These are phyloP conservation scores for Fulvia fulva DNA, from an alignment of 2,329 filamentous ascomycete genomes.

Conservation along the genomic window DNA sequence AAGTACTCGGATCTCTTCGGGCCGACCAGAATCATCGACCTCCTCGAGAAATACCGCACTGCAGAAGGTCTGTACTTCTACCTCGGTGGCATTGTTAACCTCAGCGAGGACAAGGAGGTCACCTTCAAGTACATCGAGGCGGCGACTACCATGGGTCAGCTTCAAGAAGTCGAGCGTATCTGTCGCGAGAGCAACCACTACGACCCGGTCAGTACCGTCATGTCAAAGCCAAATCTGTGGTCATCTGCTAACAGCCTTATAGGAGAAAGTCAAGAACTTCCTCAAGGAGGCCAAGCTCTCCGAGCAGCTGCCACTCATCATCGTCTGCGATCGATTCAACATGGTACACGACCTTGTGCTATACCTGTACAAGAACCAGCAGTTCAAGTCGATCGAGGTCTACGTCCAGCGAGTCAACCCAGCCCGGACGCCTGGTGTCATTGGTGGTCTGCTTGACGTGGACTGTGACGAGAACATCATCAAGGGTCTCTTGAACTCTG, in stretches of 20 bases:
- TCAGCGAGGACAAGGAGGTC: slow-evolving; percentile 91
- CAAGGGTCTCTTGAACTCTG: slow-evolving; percentile 81
- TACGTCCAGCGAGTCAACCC: slow-evolving; percentile 98
- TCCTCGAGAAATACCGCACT: slow-evolving; percentile 97
- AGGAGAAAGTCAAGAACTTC: slow-evolving; percentile 99
- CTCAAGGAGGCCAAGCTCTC: slow-evolving; percentile 89
- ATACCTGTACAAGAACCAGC: slow-evolving; percentile 97
- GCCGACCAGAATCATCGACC: slow-evolving; percentile 78
- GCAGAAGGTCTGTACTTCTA: slow-evolving; percentile 97
- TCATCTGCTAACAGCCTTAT: slow-evolving; percentile 57
- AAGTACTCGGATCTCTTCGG: slow-evolving; percentile 97
- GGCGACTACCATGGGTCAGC: slow-evolving; percentile 86
- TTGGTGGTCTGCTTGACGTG: slow-evolving; percentile 90
- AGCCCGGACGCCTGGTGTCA: slow-evolving; percentile 80
- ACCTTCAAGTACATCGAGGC: slow-evolving; percentile 99
- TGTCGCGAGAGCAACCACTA: slow-evolving; percentile 74
- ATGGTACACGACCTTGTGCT: slow-evolving; percentile 96
- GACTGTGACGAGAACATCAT: slow-evolving; percentile 97
- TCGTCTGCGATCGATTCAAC: slow-evolving; percentile 98
- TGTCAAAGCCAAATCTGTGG: background rate
- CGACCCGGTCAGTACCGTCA: background rate
- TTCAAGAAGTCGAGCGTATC: slow-evolving; percentile 94
- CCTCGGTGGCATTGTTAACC: slow-evolving; percentile 93
- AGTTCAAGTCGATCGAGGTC: slow-evolving; percentile 97
- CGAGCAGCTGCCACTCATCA: slow-evolving; percentile 93